Evolutionary conservation across 2,329 filamentous ascomycete species (phyloP), one percentile per base, ranked within the genome.

Genomic region (Massarina eburnea): DNA sequence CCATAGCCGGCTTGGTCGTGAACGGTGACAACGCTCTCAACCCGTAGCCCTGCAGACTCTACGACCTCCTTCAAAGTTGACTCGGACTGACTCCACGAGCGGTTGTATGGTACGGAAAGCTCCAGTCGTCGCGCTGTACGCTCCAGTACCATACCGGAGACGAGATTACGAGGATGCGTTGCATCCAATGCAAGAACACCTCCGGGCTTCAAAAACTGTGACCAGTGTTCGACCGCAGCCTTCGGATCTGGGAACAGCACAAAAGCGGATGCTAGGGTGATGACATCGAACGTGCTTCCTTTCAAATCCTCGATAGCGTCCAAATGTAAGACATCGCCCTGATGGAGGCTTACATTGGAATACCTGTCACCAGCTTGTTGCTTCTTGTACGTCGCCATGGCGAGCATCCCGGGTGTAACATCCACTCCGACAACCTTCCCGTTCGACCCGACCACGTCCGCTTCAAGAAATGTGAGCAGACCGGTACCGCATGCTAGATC

Each of bases 401-500:
- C 57, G 10, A 76, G 64, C 73, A 75, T 75, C 22, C 68, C 66
- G 8, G 58, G 61, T 3, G 64, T 66, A 21, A 76, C 59, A 45
- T 77, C 74, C 26, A 76, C 53, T 14, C 72, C 74, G 8, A 71
- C 43, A 1, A 76, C 70, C 7, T 49, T 41, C 8, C 73, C 73
- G 7, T 52, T 45, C 9, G 64, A 46, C 0, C 72, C 73, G 4
- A 75, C 70, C 4, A 53, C 61, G n/a, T 71, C 57, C 8, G 68
- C 62, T 26, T 68, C 69, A 7, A 66, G 61, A 49, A 74, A 68
- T 1, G 67, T 69, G 14, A 76, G 58, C 0, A 76, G 65, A 4
- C 74, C 75, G 5, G 74, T 76, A 3, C 74, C 73, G 48, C 73
- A 76, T 5, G 73, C 74, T 14, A 77, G 60, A 43, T 77, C 74